Evolutionary conservation across 177 flowering plant genomes (phyloP).

Genomic region (Vitis hybrid): DNA sequence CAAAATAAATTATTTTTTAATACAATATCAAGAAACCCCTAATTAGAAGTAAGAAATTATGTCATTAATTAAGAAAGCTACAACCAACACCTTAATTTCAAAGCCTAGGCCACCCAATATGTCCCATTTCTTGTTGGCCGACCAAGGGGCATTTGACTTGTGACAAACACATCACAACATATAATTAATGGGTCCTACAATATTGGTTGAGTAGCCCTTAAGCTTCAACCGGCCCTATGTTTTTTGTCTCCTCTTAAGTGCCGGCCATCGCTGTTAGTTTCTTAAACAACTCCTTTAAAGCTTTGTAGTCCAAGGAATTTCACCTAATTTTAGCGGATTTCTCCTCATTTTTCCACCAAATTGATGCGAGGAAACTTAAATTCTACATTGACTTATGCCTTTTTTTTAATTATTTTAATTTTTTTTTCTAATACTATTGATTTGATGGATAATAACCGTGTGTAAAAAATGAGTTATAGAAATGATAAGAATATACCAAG

Average conservation of each 20-base stretch:
- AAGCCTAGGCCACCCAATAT: conserved; percentile 24
- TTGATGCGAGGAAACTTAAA: too few relatives aligned
- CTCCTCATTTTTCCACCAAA: too few relatives aligned
- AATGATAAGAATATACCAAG: too few relatives aligned
- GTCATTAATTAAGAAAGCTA: too few relatives aligned
- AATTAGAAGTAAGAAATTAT: too few relatives aligned
- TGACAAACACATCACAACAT: conserved; percentile 28
- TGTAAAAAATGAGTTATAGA: too few relatives aligned
- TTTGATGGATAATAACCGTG: too few relatives aligned
- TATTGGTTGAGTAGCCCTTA: conserved; percentile 11
- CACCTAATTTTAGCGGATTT: background rate
- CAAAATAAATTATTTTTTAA: too few relatives aligned
- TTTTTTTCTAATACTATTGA: too few relatives aligned
- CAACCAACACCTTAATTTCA: background rate
- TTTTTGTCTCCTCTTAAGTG: conserved; percentile 5
- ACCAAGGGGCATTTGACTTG: conserved; percentile 20
- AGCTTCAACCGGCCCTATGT: conserved; percentile 21
- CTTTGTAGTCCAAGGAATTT: background rate
- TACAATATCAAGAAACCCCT: too few relatives aligned
- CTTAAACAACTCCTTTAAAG: background rate
- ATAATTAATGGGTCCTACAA: conserved; percentile 11
- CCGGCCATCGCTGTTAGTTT: conserved; percentile 17
- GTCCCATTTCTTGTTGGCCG: conserved; percentile 75
- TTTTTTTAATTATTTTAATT: too few relatives aligned
- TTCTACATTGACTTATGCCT: too few relatives aligned